Base-by-base conservation (phyloP, 805 yeast species). In the Candida jianshihensis region DNA sequence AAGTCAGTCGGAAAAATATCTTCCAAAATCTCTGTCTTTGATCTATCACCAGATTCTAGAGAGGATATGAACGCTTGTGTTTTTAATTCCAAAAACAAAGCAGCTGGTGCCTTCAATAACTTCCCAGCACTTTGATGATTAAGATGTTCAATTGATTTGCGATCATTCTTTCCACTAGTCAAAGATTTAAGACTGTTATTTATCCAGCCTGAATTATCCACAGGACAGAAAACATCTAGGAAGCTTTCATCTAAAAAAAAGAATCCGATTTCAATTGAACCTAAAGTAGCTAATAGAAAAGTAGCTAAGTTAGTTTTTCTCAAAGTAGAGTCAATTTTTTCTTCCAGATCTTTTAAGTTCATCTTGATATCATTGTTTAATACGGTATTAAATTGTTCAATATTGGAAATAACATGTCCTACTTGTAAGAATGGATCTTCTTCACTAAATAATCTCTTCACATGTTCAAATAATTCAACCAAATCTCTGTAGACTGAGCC, bases 41-140 rank as follows among this genome's bases (percentile, higher is more conserved):
- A 63, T 45, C 82, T 65, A 36, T 76, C 68, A 12, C 66, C 67
- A 1, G 79, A 68, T 51, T 81, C 85, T 41, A 89, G 59, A 0
- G 95, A 96, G 1, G 96, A 81, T 16, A 92, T 88, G 53, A 78
- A 92, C 0, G 96, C 96, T 59, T 92, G 98, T 0, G 98, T 92
- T 56, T 92, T 92, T 54, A 92, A 69, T 47, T 92, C 97, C 27
- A 92, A 65, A 47, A 71, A 87, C 34, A 92, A 60, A 11, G 75
- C 76, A 0, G 92, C 88, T 48, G 86, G 96, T 9, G 83, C 75
- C 55, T 88, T 88, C 40, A 87, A 63, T 29, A 92, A 63, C 47
- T 79, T 74, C 5, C 87, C 68, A 19, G 53, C 42, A 17, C 41
- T 38, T 6, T 24, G 26, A 18, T 22, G 41, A 15, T 13, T 38